Evolutionary conservation across 1,284 basidiomycete genomes (phyloP).

Genomic region (Entoloma clypeatum): DNA sequence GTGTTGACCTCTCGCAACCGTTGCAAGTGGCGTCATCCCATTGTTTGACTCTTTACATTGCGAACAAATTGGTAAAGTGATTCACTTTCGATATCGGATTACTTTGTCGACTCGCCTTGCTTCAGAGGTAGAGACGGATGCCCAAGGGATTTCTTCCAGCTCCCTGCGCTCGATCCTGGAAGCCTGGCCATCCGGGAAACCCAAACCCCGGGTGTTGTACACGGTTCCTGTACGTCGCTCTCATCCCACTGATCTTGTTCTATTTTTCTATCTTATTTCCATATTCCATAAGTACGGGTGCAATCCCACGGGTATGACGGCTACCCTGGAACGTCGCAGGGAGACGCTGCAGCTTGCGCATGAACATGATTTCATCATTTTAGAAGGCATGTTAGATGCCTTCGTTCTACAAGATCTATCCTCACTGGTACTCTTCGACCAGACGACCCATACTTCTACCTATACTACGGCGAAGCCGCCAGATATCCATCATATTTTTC

Average conservation of each 20-base stretch:
- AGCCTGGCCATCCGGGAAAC: conserved; percentile 67
- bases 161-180: conserved; percentile 62
- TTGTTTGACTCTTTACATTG: conserved; percentile 50
- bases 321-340: conserved; percentile 65
- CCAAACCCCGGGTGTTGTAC: conserved; percentile 77
- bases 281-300: conserved; percentile 66
- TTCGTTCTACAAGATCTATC: neutral
- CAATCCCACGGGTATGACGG: conserved; percentile 79
- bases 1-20: conserved; percentile 4
- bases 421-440: conserved; percentile 8
- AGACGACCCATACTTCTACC: conserved; percentile 80
- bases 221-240: conserved; percentile 59
- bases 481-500: conserved; percentile 76
- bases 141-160: conserved; percentile 61
- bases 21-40: conserved; percentile 54
- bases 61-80: conserved; percentile 56
- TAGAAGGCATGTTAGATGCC: conserved; percentile 55
- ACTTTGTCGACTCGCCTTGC: conserved; percentile 1
- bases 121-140: conserved; percentile 79
- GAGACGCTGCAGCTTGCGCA: conserved; percentile 73
- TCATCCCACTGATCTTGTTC: neutral
- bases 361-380: conserved; percentile 74
- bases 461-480: conserved; percentile 65
- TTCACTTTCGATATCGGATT: neutral
- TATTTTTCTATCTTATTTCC: neutral